phyloP scores from a whole-genome alignment of 129 eudicot species.

The Tagetes erecta region DNA sequence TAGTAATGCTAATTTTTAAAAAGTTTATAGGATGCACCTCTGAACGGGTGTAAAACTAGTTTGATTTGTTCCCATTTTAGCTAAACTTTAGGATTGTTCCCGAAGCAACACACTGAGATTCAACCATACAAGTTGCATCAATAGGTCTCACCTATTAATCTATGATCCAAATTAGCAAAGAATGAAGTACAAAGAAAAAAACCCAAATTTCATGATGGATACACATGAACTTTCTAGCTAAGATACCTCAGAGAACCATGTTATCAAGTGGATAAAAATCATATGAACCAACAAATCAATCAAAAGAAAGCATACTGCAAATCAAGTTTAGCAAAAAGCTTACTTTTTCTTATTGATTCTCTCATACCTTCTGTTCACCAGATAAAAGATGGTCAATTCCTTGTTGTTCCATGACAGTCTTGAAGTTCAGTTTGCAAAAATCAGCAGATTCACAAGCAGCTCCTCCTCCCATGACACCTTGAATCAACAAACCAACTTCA shows the following conservation, averaged over 20 bases:
- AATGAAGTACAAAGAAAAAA: neutral
- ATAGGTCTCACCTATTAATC: constrained; percentile 6
- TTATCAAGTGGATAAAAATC: constrained; percentile 10
- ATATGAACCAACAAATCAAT: neutral
- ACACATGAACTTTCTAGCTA: neutral
- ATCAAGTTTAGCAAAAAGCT: constrained; percentile 16
- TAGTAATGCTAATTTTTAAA: too few species aligned
- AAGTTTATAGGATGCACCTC: too few species aligned
- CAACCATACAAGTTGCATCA: constrained; percentile 16
- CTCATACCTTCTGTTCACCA: constrained; percentile 30
- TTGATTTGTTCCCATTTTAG: neutral
- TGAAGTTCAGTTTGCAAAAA: constrained; percentile 20
- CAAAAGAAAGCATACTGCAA: too few species aligned
- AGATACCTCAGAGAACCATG: neutral
- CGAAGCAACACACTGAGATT: neutral
- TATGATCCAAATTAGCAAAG: constrained; percentile 3
- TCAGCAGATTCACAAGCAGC: constrained; percentile 27
- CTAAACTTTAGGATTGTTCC: neutral
- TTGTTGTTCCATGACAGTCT: constrained; percentile 36
- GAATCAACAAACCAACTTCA: neutral
- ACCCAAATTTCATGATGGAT: neutral
- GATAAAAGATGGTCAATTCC: constrained; percentile 44
- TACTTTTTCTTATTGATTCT: constrained; percentile 1
- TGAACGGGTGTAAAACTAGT: neutral
- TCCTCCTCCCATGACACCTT: constrained; percentile 37